Evolutionary conservation across 2,329 filamentous ascomycete species (phyloP), one percentile per base, ranked within the genome.

Genomic region (Ophiostoma perfectum): DNA sequence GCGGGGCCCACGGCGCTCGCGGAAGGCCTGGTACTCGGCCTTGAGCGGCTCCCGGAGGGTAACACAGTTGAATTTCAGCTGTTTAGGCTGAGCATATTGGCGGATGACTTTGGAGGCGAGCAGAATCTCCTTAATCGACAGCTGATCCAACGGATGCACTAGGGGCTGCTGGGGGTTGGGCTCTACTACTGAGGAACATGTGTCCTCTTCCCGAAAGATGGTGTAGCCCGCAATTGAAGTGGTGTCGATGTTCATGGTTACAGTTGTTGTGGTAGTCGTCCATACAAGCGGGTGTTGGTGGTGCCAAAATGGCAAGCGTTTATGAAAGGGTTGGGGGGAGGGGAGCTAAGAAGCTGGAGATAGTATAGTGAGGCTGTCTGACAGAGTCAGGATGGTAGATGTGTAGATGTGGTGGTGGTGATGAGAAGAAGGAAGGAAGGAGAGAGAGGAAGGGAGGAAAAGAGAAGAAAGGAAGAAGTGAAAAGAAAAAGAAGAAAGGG

Each of bases 41-140:
- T 97, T 97, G 71, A 88, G 89, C 60, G 93, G 93, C 81, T 97
- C 93, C 74, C 88, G 89, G 39, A 97, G 81, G 3, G 92, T 91
- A 69, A 97, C 88, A 9, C 92, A 90, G 81, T 97, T 96, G 85
- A 93, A 97, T 78, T 88, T 88, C 70, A 96, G 83, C 66, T 89
- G 82, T 66, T 89, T 83, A 68, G 86, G 81, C 76, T 95, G 83
- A 69, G 89, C 84, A 73, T 88, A 86, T 70, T 86, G 87, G 72
- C 96, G 83, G 47, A 92, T 81, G 1, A 84, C 79, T 67, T 92
- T 89, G 6, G 88, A 87, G n/a, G 84, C 80, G 73, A 76, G 74
- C 68, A 79, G 78, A 27, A 86, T 85, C 76, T 88, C 86, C 52
- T 84, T 79, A 73, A 83, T 76, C 65, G 79, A 82, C 68, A 88